Base-by-base conservation (phyloP, 495 filamentous ascomycete species). In the Penicillium paxilli region DNA sequence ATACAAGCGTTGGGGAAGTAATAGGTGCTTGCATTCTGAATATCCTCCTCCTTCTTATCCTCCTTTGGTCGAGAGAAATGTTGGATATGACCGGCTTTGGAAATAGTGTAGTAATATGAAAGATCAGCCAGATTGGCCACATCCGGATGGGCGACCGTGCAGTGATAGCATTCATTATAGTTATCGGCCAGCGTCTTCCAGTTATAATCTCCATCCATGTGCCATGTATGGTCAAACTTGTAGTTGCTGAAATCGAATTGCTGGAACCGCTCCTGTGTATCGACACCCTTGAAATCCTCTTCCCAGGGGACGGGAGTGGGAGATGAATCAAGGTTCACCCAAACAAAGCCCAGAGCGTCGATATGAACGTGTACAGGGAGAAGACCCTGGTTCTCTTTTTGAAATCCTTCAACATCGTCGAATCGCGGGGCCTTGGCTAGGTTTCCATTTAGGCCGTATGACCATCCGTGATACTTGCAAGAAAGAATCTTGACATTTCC, bases 401-500 rank as follows among this genome's bases (percentile, higher is more conserved):
- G 73, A 54, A 86, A 85, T 6, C 69, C 81, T 6, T 72, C 62
- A 2, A 83, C 60, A 10, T 73, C 71, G 16, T 84, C 72, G 52
- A 80, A 86, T 10, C 76, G 70, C 0, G 83, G 81, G 0, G 83
- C 81, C 55, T 85, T 84, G 51, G 80, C 75, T 14, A 85, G 66
- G 28, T 82, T 80, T 21, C 83, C 81, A 41, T 74, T 80, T 11
- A 80, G 67, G 5, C 77, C 78, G 41, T 84, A 84, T 0, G 75
- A 77, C 82, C 83, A 86, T 37, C 82, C 82, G 60, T 86, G 83
- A 48, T 84, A 86, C 51, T 77, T 76, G 72, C 81, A 86, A 25
- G 74, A 65, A 32, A 84, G 71, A 47, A 83, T 75, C 17, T 68
- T 75, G 10, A 74, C 64, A 23, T 69, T 74, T 3, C 82, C 82